Evolutionary conservation across 1,284 basidiomycete species (phyloP), one percentile per base, ranked within the genome.

Genomic region (Neonothopanus nambi): DNA sequence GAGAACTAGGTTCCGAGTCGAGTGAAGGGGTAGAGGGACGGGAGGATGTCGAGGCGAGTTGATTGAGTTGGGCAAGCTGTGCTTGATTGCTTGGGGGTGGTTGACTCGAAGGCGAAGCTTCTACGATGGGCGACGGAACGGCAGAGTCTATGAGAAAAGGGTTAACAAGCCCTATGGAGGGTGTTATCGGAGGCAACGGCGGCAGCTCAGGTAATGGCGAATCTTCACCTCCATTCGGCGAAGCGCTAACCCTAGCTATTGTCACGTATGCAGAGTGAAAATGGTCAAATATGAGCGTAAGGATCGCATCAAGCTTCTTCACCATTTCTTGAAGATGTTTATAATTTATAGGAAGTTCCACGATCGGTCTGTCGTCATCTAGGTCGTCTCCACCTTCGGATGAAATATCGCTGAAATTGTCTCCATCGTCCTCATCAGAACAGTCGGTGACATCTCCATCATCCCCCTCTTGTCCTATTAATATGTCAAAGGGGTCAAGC

Each of bases 271-370:
- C 69, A 23, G 77, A 73, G 52, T 82, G 75, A 59, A 95, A 87
- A 66, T 97, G 90, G 56, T 93, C 85, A 59, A 98, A 93, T 44
- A 96, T 73, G 37, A 95, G 78, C 21, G 83, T 83, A 51, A 98
- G 77, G 64, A 98, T 93, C 1, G 86, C 83, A 65, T 99, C 96
- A 24, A 99, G 81, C 66, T 98, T 98, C 62, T 81, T 80, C 40
- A 93, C 87, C 86, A 96, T 94, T 48, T 87, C 86, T 57, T 89
- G 86, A 42, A 98, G 86, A 59, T 91, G 79, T 61, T 77, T 71
- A 59, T 84, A 74, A 64, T 89, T 79, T 40, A 79, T 71, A 3
- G 77, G 71, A 33, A 81, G 53, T 40, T 84, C 78, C 1, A 68
- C 65, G 7, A 61, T 61, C 17, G 28, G 42, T 36, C 38, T 35